Evolutionary conservation across 495 filamentous ascomycete genomes (phyloP).

Genomic region (Tuber brumale): DNA sequence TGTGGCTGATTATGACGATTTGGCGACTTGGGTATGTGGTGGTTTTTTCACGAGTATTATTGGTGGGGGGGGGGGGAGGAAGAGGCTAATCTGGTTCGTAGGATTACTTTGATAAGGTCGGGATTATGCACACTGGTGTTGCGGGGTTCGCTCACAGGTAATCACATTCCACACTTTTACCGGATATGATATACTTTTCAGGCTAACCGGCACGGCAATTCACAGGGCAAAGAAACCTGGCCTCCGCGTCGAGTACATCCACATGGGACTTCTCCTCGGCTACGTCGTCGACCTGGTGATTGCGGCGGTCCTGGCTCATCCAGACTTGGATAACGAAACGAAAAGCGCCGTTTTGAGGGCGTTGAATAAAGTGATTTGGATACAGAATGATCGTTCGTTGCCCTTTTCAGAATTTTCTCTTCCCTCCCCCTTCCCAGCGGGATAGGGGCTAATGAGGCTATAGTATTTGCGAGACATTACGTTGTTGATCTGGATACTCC

Average conservation of each 20-base stretch:
- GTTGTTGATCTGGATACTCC: constrained; percentile 6
- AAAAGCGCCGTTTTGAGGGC: constrained; percentile 31
- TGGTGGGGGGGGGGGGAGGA: no score
- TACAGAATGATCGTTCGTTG: constrained; percentile 36
- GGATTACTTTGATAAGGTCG: constrained; percentile 47
- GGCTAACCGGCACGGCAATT: not conserved
- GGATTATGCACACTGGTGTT: constrained; percentile 45
- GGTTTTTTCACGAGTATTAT: no score
- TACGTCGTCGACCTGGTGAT: constrained; percentile 44
- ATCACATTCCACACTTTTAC: not conserved
- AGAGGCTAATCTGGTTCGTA: constrained; percentile 4
- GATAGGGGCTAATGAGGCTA: not conserved
- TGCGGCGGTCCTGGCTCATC: constrained; percentile 39
- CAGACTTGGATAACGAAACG: constrained; percentile 28
- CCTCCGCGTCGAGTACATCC: constrained; percentile 44
- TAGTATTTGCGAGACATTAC: constrained; percentile 37
- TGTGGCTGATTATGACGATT: constrained; percentile 27
- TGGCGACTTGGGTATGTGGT: constrained; percentile 28
- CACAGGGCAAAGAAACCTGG: constrained; percentile 39
- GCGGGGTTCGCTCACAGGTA: constrained; percentile 45
- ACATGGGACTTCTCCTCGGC: constrained; percentile 43
- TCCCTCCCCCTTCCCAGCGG: not conserved
- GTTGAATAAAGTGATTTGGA: constrained; percentile 41
- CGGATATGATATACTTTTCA: not conserved
- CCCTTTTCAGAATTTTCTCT: not conserved